phyloP scores from a whole-genome alignment of 305 asterid species.

The Fraxinus xanthoxyloides region DNA sequence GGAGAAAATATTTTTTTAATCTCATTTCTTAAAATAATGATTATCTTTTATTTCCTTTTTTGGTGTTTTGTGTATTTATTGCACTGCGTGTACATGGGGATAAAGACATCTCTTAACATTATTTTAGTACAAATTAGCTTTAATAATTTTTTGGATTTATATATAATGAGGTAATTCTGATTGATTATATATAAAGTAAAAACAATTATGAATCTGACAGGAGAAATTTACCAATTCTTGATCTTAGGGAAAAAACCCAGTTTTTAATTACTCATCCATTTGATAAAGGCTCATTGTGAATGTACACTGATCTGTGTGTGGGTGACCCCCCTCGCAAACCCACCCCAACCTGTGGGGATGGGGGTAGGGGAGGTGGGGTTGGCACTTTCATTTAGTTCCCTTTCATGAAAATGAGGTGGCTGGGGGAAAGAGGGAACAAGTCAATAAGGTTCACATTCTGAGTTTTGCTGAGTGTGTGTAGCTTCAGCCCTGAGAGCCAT shows the following conservation, averaged over 20 bases:
- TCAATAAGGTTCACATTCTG: conserved; percentile 38
- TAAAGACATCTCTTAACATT: conserved; percentile 23
- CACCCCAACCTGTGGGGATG: neutral
- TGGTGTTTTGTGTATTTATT: conserved; percentile 27
- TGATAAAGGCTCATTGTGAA: conserved; percentile 18
- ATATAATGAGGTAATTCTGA: neutral
- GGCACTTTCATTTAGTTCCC: conserved; percentile 41
- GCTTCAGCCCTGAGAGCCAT: conserved; percentile 59
- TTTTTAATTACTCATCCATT: neutral
- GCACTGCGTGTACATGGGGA: conserved; percentile 44
- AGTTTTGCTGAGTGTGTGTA: conserved; percentile 28
- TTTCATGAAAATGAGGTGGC: conserved; percentile 54
- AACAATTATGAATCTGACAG: neutral
- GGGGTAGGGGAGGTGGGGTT: neutral
- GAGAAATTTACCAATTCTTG: neutral
- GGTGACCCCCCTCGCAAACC: neutral
- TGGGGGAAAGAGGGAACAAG: conserved; percentile 42
- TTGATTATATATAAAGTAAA: neutral
- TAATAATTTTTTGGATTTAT: conserved; percentile 23
- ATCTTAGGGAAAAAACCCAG: neutral
- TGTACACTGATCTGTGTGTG: conserved; percentile 27
- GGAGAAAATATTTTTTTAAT: neutral
- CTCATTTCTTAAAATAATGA: conserved; percentile 19
- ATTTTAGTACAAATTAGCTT: neutral
- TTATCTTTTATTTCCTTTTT: neutral